Percentiles rank a stretch among this genome's conserved stretches.
phyloP scores from a whole-genome alignment of 1,284 basidiomycete species.

The Trichosporon faecale region DNA sequence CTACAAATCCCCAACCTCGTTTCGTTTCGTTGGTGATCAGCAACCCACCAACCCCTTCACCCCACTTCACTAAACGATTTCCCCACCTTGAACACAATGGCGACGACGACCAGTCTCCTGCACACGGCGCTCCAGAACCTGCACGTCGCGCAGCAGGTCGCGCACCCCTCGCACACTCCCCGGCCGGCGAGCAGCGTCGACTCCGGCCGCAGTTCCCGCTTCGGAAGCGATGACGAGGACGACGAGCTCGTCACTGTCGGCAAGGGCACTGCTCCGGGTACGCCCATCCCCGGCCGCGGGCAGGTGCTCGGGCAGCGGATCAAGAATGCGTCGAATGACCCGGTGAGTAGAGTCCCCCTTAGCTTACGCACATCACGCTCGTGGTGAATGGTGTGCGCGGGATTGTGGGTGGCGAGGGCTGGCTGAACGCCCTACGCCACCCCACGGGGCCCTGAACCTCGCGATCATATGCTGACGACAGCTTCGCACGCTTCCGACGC shows the following conservation, averaged over 20 bases:
- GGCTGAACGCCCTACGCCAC: not conserved
- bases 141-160: slow-evolving; percentile 47
- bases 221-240: slow-evolving; percentile 50
- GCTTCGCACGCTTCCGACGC: slow-evolving; percentile 70
- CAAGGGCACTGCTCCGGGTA: slow-evolving; percentile 46
- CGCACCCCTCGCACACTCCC: slow-evolving; percentile 38
- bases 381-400: not conserved
- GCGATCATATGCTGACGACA: slow-evolving; percentile 22
- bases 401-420: not conserved
- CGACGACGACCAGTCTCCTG: slow-evolving; percentile 44
- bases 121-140: slow-evolving; percentile 51
- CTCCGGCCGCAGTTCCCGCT: slow-evolving; percentile 20
- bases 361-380: not conserved
- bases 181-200: slow-evolving; percentile 34
- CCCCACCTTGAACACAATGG: slow-evolving; percentile 23
- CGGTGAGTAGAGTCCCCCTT: slow-evolving; percentile 32
- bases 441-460: not conserved
- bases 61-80: too few relatives aligned
- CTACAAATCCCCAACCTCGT: too few relatives aligned
- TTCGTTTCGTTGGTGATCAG: too few relatives aligned
- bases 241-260: slow-evolving; percentile 52
- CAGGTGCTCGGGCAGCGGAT: slow-evolving; percentile 32
- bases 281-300: slow-evolving; percentile 34
- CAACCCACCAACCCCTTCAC: not conserved
- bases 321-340: slow-evolving; percentile 27